Evolutionary conservation across 2,329 filamentous ascomycete species (phyloP), one percentile per base, ranked within the genome.

Genomic region (Fusarium pseudograminearum): DNA sequence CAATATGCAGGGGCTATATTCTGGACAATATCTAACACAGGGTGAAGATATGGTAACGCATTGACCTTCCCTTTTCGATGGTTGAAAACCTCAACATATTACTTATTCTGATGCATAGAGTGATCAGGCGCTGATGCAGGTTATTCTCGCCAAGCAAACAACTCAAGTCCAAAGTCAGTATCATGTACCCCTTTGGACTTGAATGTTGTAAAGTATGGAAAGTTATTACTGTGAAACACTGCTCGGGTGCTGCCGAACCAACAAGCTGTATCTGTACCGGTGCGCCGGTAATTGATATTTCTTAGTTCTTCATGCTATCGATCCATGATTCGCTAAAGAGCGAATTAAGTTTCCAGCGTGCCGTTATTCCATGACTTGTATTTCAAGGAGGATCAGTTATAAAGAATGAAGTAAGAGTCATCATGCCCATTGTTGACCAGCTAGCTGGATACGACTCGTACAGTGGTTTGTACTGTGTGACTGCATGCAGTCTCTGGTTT

Each of bases 221-320:
- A 28, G 24, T n/a, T n/a, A 45, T 18, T 45, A 18, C 47, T 26
- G 16, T 26, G 47, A 50, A 50, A 36, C 47, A 40, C 48, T 41
- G 24, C 16, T 51, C 48, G 34, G 34, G 33, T 51, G 7, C 18
- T 40, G 34, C 48, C 48, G 48, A 51, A 30, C 33, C 34, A 40
- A 40, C 34, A 51, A 40, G n/a, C 41, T 30, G 10, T 28, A 51
- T 51, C 34, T 51, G 48, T 51, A 40, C 48, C 48, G 34, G 48
- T 41, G 48, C 18, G 24, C 10, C 26, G 48, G 48, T 51, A 51
- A 51, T 40, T 36, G 48, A 26, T 26, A 41, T 40, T 30, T 28
- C 9, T 28, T 51, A 51, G 36, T 30, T 28, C 24, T 40, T 51
- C 18, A 26, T 20, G n/a, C 15, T 41, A 30, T 26, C 14, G 26